Base-by-base conservation (phyloP, 345 rosid genomes). In the Populus ilicifolia region DNA sequence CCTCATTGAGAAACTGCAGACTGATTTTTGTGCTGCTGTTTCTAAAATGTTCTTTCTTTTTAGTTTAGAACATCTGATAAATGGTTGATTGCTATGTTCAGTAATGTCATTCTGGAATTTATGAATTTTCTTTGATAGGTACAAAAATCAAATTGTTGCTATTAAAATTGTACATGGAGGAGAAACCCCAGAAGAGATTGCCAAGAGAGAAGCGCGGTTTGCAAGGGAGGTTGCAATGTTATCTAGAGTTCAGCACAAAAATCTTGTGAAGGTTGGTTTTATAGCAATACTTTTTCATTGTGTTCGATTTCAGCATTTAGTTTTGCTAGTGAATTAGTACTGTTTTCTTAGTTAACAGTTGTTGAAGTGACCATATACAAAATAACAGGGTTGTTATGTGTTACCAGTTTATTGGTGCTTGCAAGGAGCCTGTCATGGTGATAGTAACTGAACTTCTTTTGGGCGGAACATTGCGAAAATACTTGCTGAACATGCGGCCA, bases 381-480 rank as follows among this genome's bases (percentile, higher is more conserved):
- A 50, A 38, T 52, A 41, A 70, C 6, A 10, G 69, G 50, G 17
- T 11, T 77, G 12, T 50, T 70, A 1, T 75, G 11, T 81, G 6
- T 75, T 84, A 63, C 61, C 93, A 92, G 99, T 96, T 96, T 79
- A 87, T 96, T 54, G 99, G 99, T 81, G 99, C 99, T 67, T 96
- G 98, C 87, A 96, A 89, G 88, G 92, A 90, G 71, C 99, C 98
- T 0, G 83, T 88, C 75, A 96, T 96, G 99, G 99, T 96, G 67
- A 96, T 96, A 68, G 98, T 94, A 41, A 94, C 99, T 0, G 99
- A 96, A 85, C 97, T 96, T 41, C 83, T 96, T 69, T 75, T 85
- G 63, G 98, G 98, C 21, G 97, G 97, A 56, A 91, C 99, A 33
- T 86, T 96, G 84, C 94, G 97, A 8, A 96, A 88, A 77, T 96